phyloP scores from a whole-genome alignment of 2,329 filamentous ascomycete species.

The Zasmidium citrigriseum region DNA sequence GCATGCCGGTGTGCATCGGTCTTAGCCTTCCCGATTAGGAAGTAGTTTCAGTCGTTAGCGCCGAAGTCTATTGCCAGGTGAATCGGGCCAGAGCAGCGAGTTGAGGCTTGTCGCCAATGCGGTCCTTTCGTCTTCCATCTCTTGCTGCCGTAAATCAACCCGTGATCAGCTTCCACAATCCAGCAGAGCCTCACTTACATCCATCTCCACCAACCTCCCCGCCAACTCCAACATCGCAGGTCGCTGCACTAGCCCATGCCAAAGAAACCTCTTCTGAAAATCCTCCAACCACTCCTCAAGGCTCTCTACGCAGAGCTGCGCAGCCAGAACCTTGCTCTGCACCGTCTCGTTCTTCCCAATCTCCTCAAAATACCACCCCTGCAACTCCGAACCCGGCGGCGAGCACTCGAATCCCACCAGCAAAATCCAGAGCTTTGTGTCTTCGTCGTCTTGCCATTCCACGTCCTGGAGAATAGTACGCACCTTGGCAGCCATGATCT shows the following conservation, averaged over 20 bases:
- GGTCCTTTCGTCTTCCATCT: too few relatives aligned
- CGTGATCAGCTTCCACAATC: background rate
- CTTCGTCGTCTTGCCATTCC: background rate
- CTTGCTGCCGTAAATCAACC: too few relatives aligned
- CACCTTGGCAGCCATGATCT: constrained; percentile 2
- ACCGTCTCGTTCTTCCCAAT: background rate
- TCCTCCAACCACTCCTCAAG: background rate
- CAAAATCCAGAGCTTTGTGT: constrained; percentile 1
- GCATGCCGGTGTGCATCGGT: background rate
- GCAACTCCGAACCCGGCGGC: background rate
- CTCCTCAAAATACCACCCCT: background rate
- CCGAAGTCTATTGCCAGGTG: background rate
- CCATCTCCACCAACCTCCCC: background rate
- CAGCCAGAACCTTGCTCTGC: background rate
- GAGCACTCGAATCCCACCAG: background rate
- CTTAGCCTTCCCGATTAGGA: background rate
- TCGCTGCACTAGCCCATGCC: background rate
- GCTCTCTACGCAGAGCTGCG: background rate
- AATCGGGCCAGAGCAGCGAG: background rate
- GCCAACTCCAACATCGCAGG: background rate
- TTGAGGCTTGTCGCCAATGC: too few relatives aligned
- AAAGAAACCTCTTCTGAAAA: background rate
- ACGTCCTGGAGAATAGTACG: background rate
- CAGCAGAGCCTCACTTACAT: background rate
- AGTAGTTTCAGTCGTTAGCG: background rate